Conservation (phyloP, 495 filamentous ascomycete genomes). For the Hyaloscypha finlandica region DNA sequence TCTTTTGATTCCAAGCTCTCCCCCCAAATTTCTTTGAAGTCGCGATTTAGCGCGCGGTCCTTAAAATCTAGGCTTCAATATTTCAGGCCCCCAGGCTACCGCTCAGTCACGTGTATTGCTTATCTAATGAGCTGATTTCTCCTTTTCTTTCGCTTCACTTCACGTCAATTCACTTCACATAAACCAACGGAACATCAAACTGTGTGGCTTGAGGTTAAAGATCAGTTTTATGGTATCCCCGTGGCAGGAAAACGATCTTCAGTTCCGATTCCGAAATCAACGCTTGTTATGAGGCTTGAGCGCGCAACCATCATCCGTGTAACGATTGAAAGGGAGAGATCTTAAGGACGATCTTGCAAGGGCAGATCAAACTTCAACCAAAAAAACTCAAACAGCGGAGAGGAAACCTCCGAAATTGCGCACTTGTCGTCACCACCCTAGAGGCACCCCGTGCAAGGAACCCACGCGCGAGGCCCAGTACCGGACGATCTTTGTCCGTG, state of each 20-base stretch:
- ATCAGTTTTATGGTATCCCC: neutral
- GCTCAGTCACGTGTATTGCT: neutral
- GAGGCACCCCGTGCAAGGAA: neutral
- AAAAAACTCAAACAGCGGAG: neutral
- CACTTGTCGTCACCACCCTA: neutral
- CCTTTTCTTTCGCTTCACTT: neutral
- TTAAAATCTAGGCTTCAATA: neutral
- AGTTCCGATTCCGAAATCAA: neutral
- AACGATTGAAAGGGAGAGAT: neutral
- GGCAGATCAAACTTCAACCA: neutral
- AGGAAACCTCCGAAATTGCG: slow-evolving; percentile 1
- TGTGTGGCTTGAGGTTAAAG: neutral
- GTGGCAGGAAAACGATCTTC: neutral
- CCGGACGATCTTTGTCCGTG: neutral
- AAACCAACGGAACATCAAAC: neutral
- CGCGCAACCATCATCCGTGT: neutral
- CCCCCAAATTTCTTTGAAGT: slow-evolving; percentile 10
- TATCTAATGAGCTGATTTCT: too few species aligned
- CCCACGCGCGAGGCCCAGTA: neutral
- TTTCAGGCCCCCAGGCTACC: neutral
- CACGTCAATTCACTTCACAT: neutral
- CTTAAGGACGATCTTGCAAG: neutral
- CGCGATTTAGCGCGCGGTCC: slow-evolving; percentile 6
- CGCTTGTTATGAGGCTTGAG: neutral
- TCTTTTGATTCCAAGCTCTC: slow-evolving; percentile 5